A percentile compares a stretch with the other conserved stretches of the same genome.
Conservation (phyloP, 495 filamentous ascomycete genomes). For the Viridothelium virens region DNA sequence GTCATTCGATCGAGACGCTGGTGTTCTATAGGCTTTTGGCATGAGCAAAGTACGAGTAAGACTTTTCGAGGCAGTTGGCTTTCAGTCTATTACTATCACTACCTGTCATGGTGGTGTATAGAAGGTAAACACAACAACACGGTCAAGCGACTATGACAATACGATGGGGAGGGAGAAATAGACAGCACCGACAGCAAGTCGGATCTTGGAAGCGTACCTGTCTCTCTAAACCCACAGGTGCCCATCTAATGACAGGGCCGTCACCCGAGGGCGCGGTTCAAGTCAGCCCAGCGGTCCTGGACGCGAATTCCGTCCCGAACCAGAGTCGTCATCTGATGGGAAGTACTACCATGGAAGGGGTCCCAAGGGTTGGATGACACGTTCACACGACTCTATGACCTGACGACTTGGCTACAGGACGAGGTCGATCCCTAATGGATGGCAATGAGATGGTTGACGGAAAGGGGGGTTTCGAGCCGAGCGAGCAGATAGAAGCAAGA, state of each 20-base stretch:
- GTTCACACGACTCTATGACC: too few relatives aligned
- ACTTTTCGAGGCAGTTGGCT: neutral
- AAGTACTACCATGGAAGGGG: neutral
- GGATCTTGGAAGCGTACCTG: conserved; percentile 3
- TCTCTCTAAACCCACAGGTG: neutral
- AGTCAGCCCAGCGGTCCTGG: conserved; percentile 5
- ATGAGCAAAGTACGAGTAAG: neutral
- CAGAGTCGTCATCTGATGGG: conserved; percentile 6
- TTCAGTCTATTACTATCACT: neutral
- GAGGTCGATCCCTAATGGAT: too few relatives aligned
- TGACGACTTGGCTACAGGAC: too few relatives aligned
- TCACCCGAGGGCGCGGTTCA: neutral
- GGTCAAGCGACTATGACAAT: neutral
- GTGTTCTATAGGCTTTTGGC: neutral
- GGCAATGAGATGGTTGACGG: too few relatives aligned
- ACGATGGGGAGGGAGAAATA: neutral
- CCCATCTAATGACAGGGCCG: neutral
- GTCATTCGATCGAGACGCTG: neutral
- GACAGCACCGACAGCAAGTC: neutral
- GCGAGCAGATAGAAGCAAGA: too few relatives aligned
- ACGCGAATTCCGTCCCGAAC: neutral
- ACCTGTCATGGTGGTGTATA: neutral
- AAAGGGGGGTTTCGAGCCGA: too few relatives aligned
- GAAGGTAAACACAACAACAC: conserved; percentile 3
- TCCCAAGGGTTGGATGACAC: neutral